These are phyloP conservation scores for Triadica sebifera DNA, from an alignment of 345 rosid genomes.

Conservation along the genomic window DNA sequence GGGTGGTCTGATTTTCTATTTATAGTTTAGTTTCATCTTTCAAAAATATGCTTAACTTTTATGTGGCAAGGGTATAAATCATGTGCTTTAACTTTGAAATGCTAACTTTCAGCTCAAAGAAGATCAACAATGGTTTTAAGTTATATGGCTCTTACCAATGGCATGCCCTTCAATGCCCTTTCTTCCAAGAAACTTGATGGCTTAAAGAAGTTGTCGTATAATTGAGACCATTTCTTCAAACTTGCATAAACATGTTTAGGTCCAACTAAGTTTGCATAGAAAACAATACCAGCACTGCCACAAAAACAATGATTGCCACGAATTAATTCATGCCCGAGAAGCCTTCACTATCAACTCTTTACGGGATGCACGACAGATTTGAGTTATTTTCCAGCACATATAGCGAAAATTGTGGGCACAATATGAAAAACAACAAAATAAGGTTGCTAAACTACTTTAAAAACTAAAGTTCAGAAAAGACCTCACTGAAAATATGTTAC, in stretches of 20 bases:
- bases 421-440: no score
- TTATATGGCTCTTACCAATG: constrained; percentile 48
- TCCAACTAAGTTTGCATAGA: constrained; percentile 83
- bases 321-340: background rate
- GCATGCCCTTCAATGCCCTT: constrained; percentile 68
- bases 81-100: no score
- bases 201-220: constrained; percentile 64
- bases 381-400: no score
- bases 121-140: background rate
- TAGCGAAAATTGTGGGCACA: no score
- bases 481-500: constrained; percentile 17
- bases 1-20: no score
- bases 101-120: no score
- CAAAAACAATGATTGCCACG: background rate
- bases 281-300: constrained; percentile 85
- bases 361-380: no score
- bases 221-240: constrained; percentile 67
- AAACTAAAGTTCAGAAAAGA: constrained; percentile 69
- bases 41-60: no score
- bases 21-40: no score
- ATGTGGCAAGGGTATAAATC: no score
- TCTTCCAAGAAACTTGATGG: constrained; percentile 86
- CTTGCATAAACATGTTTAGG: constrained; percentile 54
- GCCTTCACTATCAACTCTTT: no score
- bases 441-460: no score